Evolutionary conservation across 495 filamentous ascomycete genomes (phyloP), one percentile per base, ranked within the genome.

Genomic region (Xylaria intraflava): DNA sequence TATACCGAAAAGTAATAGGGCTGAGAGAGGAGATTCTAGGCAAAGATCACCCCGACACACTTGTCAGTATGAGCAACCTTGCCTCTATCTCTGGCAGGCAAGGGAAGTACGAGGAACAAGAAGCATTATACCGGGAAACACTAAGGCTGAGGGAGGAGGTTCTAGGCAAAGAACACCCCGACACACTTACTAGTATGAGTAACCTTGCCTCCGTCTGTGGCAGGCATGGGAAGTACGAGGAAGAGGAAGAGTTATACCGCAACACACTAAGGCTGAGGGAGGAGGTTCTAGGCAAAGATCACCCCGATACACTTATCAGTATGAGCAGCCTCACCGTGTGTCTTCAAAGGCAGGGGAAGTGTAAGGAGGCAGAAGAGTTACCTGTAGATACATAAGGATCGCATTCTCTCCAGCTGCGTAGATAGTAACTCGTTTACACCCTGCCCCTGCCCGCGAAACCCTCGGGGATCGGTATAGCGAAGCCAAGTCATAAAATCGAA

Each of bases 221-320:
- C 5, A 20, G 29, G 7, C 46, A 53, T 19, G 57, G 49, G 38
- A 55, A 58, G 30, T 56, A 56, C 23, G 39, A 60, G 16, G 56
- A 65, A 33, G 49, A 49, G 12, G 42, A 58, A 47, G 26, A 44
- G 46, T 55, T 62, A 27, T 26, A 59, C 31, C 59, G 41, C 22
- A 8, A 62, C 29, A 24, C 26, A 26, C 36, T 61, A 17, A 23
- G 57, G 30, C 16, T 44, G 16, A 50, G 12, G 12, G 27, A 53
- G 31, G 42, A 51, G 42, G 41, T 54, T 17, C 27, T 56, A 27
- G 51, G 49, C 12, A 46, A 48, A 58, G 40, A 58, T 38, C 39
- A 62, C 47, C 53, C 46, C 16, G 30, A 51, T 30, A 62, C 56
- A 40, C 52, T 59, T 49, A 22, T 0, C 12, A 59, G 54, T 23